Evolutionary conservation across 257 asterid species (phyloP).

Genomic region (Plectranthus barbatus): DNA sequence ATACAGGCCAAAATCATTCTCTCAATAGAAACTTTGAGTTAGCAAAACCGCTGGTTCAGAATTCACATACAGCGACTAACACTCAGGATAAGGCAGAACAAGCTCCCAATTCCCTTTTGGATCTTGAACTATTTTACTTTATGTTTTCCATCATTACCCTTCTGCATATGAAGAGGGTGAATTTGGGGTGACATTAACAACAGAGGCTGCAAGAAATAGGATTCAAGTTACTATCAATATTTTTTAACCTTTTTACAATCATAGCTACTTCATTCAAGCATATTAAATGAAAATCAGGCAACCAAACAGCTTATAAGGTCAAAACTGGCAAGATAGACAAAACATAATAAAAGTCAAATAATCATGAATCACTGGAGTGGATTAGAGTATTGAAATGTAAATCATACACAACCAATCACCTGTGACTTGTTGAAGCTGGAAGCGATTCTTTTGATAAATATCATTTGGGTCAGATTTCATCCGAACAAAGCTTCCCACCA

Average conservation of each 20-base stretch:
- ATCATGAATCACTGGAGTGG: not conserved
- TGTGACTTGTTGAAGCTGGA: constrained; percentile 79
- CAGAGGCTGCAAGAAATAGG: not conserved
- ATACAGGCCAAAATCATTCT: not conserved
- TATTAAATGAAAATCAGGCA: not conserved
- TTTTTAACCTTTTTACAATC: not conserved
- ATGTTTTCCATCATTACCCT: not conserved
- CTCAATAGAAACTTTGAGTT: not conserved
- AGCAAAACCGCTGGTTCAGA: not conserved
- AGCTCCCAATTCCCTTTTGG: constrained; percentile 9
- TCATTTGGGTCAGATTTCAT: constrained; percentile 73
- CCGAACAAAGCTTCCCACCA: constrained; percentile 84
- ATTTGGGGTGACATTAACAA: not conserved
- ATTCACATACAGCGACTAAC: not conserved
- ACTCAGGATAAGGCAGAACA: not conserved
- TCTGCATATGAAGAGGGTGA: not conserved
- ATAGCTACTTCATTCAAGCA: not conserved
- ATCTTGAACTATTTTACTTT: not conserved
- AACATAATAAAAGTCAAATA: not conserved
- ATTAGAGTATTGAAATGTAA: constrained; percentile 4
- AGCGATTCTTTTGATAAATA: constrained; percentile 54
- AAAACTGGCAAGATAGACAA: not conserved
- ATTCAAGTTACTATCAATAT: not conserved
- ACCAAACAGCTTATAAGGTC: not conserved
- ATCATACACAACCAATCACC: constrained; percentile 35